Evolutionary conservation across 768 basidiomycete genomes (phyloP).

Genomic region (Agrocybe praecox): DNA sequence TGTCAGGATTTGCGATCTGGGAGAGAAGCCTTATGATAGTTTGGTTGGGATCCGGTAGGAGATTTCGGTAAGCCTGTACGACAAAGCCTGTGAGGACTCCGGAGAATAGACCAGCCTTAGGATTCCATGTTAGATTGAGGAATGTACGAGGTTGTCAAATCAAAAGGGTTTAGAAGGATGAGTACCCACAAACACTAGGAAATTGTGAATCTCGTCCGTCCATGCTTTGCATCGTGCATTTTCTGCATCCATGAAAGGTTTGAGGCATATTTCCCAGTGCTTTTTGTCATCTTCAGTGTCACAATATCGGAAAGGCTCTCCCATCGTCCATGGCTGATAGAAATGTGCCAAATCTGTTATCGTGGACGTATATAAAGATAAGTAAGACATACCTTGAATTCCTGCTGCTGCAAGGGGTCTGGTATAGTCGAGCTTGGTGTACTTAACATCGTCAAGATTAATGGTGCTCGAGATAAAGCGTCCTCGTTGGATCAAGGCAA

Average conservation of each 20-base stretch:
- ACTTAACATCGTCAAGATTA: no score
- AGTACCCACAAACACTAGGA: slow-evolving; percentile 24
- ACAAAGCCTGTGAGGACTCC: slow-evolving; percentile 24
- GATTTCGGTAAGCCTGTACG: slow-evolving; percentile 20
- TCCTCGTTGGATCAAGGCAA: no score
- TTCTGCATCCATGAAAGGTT: slow-evolving; percentile 11
- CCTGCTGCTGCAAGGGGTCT: no score
- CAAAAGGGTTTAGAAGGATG: not conserved
- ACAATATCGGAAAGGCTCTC: slow-evolving; percentile 3
- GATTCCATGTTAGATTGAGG: not conserved
- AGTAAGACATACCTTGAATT: no score
- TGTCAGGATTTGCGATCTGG: not conserved
- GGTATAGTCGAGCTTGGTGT: no score
- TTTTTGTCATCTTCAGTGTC: slow-evolving; percentile 5
- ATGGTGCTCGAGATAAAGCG: no score
- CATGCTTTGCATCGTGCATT: slow-evolving; percentile 16
- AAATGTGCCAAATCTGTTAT: no score
- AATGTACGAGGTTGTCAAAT: not conserved
- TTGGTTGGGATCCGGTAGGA: slow-evolving; percentile 17
- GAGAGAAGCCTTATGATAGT: not conserved
- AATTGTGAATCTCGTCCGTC: slow-evolving; percentile 26
- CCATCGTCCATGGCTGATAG: slow-evolving; percentile 1
- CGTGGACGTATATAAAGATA: no score
- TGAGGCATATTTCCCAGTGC: slow-evolving; percentile 11
- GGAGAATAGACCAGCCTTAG: slow-evolving; percentile 26